A percentile compares a stretch with the other conserved stretches of the same genome.
These are phyloP conservation scores for Vaccinium macrocarpon DNA, from an alignment of 148 eudicot genomes.

Conservation along the genomic window DNA sequence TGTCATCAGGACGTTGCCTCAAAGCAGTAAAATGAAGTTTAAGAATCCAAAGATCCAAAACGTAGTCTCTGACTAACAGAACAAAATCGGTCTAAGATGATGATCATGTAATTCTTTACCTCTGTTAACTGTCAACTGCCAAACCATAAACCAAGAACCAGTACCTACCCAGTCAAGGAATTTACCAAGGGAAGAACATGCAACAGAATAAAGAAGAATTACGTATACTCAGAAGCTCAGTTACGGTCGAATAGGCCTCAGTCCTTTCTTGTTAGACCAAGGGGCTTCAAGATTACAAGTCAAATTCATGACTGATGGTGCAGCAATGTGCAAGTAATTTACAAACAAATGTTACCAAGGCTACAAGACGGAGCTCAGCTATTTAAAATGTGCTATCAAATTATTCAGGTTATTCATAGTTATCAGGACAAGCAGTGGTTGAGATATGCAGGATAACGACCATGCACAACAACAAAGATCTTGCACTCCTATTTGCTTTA, in stretches of 20 bases:
- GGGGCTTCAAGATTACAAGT: neutral
- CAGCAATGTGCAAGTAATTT: neutral
- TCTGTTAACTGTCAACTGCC: neutral
- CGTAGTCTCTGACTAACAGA: neutral
- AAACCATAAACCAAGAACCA: neutral
- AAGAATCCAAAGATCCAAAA: slow-evolving; percentile 1
- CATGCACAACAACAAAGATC: neutral
- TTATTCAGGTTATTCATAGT: neutral
- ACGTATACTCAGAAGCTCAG: neutral
- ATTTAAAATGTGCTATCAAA: neutral
- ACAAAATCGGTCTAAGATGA: neutral
- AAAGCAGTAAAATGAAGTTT: neutral
- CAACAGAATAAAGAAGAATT: neutral
- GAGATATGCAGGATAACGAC: neutral
- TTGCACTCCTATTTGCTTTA: neutral
- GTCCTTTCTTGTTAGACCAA: neutral
- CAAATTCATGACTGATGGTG: neutral
- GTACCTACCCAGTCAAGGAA: neutral
- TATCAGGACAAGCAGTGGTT: neutral
- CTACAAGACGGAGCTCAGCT: neutral
- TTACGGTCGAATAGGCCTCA: neutral
- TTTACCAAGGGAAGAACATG: neutral
- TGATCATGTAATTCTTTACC: neutral
- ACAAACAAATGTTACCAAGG: neutral
- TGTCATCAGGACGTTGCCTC: neutral